Percentiles rank a stretch among this genome's conserved stretches.
Conservation (phyloP, 2,329 filamentous ascomycete species). For the Alternaria triticina region DNA sequence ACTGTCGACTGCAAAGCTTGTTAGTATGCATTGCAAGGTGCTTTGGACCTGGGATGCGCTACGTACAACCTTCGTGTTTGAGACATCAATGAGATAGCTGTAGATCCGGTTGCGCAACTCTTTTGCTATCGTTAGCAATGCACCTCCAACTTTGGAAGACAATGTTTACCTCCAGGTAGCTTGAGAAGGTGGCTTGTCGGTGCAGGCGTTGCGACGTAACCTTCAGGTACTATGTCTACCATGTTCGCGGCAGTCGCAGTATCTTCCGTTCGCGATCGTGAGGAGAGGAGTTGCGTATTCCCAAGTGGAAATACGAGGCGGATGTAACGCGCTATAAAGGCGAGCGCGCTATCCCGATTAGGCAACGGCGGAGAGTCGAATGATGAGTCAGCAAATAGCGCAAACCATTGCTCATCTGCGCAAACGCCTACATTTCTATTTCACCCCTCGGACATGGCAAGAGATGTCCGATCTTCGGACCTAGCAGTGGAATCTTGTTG, state of each 20-base stretch:
- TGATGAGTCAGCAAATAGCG: neutral
- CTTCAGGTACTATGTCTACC: neutral
- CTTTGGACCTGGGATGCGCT: neutral
- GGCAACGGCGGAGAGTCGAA: neutral
- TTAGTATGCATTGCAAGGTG: neutral
- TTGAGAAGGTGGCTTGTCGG: neutral
- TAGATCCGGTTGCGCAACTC: neutral
- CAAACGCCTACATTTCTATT: neutral
- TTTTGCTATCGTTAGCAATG: neutral
- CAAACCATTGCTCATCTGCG: neutral
- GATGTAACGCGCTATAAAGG: neutral
- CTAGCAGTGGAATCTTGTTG: accelerated
- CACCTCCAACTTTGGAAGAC: accelerated
- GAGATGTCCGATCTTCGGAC: neutral
- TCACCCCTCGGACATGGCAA: accelerated
- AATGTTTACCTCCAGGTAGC: neutral
- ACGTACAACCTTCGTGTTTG: accelerated
- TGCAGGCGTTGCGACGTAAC: neutral
- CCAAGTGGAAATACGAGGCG: neutral
- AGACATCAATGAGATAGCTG: neutral
- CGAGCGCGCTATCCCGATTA: neutral
- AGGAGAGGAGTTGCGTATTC: neutral
- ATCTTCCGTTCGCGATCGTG: accelerated
- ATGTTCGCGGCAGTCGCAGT: neutral
- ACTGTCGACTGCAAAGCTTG: neutral